Percentiles rank a stretch among this genome's conserved stretches.
These are phyloP conservation scores for Thelonectria discophora DNA, from an alignment of 2,329 filamentous ascomycete genomes.

Conservation along the genomic window DNA sequence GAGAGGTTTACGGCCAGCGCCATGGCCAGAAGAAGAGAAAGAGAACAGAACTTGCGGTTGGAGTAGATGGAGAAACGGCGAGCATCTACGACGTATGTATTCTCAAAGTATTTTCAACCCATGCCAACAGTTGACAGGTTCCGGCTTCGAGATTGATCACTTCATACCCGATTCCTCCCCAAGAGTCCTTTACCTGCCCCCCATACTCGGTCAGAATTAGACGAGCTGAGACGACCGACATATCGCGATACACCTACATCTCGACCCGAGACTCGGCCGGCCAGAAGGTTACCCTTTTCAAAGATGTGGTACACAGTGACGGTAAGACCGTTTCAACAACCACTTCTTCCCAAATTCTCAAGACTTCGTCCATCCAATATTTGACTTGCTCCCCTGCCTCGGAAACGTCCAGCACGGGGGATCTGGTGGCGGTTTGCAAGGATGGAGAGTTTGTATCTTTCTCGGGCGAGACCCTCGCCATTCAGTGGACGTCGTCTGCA, in stretches of 20 bases:
- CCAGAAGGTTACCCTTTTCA: conserved; percentile 66
- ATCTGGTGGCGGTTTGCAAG: conserved; percentile 65
- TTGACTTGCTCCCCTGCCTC: conserved; percentile 46
- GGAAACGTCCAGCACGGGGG: conserved; percentile 41
- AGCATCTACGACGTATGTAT: conserved; percentile 70
- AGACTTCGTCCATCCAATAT: conserved; percentile 48
- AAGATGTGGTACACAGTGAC: conserved; percentile 61
- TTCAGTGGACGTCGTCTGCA: conserved; percentile 49
- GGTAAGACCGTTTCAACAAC: conserved; percentile 63
- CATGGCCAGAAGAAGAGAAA: conserved; percentile 68
- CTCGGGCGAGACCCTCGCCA: conserved; percentile 59
- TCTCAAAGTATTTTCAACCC: background rate
- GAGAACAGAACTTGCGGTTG: conserved; percentile 69
- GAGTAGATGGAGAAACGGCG: conserved; percentile 70
- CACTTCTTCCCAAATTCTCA: conserved; percentile 53
- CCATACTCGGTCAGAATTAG: conserved; percentile 67
- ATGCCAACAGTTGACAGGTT: conserved; percentile 54
- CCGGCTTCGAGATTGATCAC: conserved; percentile 69
- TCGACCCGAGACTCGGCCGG: conserved; percentile 60
- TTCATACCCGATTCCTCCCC: conserved; percentile 72
- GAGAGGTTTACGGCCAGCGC: conserved; percentile 69
- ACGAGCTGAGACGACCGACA: conserved; percentile 55
- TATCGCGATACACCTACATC: conserved; percentile 69
- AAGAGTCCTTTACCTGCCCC: conserved; percentile 70
- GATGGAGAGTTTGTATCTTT: conserved; percentile 70